Evolutionary conservation across 768 basidiomycete genomes (phyloP).

Genomic region (Tulasnella sp.): DNA sequence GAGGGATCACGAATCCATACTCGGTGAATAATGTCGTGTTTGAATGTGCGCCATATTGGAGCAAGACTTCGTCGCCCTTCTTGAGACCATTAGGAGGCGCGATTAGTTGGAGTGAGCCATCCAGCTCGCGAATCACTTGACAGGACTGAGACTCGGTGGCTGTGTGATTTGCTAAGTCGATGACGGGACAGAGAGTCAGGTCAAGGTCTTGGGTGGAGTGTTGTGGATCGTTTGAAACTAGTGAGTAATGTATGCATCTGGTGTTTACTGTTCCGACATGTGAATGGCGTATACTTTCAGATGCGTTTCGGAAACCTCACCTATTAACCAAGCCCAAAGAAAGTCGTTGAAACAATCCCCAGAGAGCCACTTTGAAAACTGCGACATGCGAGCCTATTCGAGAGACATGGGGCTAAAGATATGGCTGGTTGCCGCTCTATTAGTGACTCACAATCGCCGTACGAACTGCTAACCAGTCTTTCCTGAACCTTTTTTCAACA

Average conservation of each 20-base stretch:
- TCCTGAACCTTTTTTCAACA: slow-evolving; percentile 37
- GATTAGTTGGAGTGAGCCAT: slow-evolving; percentile 1
- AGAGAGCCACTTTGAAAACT: slow-evolving; percentile 14
- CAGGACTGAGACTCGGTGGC: slow-evolving; percentile 20
- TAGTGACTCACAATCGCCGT: slow-evolving; percentile 21
- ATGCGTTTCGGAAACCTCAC: slow-evolving; percentile 28
- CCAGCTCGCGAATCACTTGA: neutral
- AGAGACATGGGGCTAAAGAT: neutral
- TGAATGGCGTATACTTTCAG: slow-evolving; percentile 11
- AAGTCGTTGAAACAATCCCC: slow-evolving; percentile 33
- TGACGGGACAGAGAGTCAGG: slow-evolving; percentile 72
- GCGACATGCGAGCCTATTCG: neutral
- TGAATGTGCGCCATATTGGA: slow-evolving; percentile 70
- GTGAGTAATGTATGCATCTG: slow-evolving; percentile 53
- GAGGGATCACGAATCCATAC: slow-evolving; percentile 61
- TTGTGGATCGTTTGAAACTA: neutral
- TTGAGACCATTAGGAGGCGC: slow-evolving; percentile 22
- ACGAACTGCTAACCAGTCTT: slow-evolving; percentile 38
- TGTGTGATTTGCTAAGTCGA: slow-evolving; percentile 83
- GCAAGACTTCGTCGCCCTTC: slow-evolving; percentile 51
- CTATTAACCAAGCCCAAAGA: slow-evolving; percentile 88
- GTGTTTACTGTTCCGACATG: slow-evolving; percentile 59
- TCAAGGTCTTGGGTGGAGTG: slow-evolving; percentile 49
- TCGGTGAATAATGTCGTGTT: slow-evolving; percentile 72
- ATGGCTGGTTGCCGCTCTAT: neutral